Conservation (phyloP, 2,329 filamentous ascomycete genomes). For the Calonectria multiphialidica region DNA sequence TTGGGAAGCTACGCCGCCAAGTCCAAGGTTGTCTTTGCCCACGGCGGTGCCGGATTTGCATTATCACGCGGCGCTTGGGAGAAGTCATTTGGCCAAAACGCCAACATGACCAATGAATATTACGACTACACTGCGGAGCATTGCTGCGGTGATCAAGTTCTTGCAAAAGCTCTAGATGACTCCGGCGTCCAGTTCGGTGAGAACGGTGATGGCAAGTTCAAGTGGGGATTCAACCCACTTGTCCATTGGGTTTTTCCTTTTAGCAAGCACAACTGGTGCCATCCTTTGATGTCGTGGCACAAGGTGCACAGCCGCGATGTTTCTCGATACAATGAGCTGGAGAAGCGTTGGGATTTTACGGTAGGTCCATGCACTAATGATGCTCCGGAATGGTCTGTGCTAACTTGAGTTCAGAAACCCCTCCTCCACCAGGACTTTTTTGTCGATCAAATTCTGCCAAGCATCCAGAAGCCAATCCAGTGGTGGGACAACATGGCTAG, state of each 20-base stretch:
- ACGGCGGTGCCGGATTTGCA: constrained; percentile 42
- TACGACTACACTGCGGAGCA: constrained; percentile 37
- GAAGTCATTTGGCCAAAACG: constrained; percentile 35
- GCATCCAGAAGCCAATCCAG: constrained; percentile 30
- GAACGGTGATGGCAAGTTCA: constrained; percentile 42
- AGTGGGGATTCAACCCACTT: constrained; percentile 41
- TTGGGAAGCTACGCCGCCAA: constrained; percentile 42
- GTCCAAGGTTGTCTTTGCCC: constrained; percentile 39
- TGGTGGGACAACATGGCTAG: constrained; percentile 43
- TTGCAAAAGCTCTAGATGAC: constrained; percentile 34
- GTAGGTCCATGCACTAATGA: constrained; percentile 2
- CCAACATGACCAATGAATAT: constrained; percentile 33
- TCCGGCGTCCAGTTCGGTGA: constrained; percentile 40
- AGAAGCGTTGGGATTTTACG: constrained; percentile 38
- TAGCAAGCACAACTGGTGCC: constrained; percentile 39
- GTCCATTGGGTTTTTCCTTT: constrained; percentile 42
- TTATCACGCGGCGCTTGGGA: constrained; percentile 41
- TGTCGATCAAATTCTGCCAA: constrained; percentile 31
- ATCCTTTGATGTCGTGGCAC: constrained; percentile 41
- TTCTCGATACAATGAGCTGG: constrained; percentile 36
- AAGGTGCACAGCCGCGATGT: constrained; percentile 42
- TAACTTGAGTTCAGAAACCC: constrained; percentile 27
- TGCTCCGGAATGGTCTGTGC: no score
- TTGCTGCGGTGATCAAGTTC: constrained; percentile 43
- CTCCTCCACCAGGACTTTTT: constrained; percentile 41